Evolutionary conservation across 768 basidiomycete genomes (phyloP), one percentile per base, ranked within the genome.

Genomic region (Boletus coccyginus): DNA sequence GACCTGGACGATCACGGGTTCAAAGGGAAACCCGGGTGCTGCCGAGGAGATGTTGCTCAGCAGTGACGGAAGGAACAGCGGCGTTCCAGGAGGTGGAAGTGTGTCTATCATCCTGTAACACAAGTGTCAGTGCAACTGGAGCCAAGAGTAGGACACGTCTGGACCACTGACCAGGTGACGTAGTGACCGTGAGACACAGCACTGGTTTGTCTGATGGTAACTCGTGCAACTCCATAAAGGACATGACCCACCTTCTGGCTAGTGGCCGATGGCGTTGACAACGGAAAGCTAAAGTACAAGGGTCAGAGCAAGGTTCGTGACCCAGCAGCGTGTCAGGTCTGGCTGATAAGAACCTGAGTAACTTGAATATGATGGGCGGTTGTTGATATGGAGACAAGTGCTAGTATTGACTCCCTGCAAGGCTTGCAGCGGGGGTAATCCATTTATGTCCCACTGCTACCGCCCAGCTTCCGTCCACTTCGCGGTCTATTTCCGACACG

Each of bases 1-100:
- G 21, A 85, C 82, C 66, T 86, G 86, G 21, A 90, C 70, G 41
- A 89, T 78, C 50, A 82, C 78, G 11, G 81, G 76, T 50, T 90
- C 87, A 3, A 88, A 53, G 9, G 85, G 85, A 16, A 86, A 66
- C 10, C 70, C 74, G n/a, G 80, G 74, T 29, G 72, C 69, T 8
- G 71, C 67, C n/a, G 74, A 61, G 39, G 75, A 79, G 50, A 87
- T 67, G 55, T 79, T 73, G 5, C 72, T 66, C 12, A 87, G 60
- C 31, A 86, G 65, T 2, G 76, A 72, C 14, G 82, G 77, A n/a
- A 85, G 70, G 62, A 85, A 83, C 1, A 64, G 64, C 32, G 73
- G 75, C 0, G 78, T 74, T 13, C 82, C 84, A 21, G 70, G 66
- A 32, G 70, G 66, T 11, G 75, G 68, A 32, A 76, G 70, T 10